Base-by-base conservation (phyloP, 2,329 filamentous ascomycete genomes). In the Neofusicoccum laricinum region DNA sequence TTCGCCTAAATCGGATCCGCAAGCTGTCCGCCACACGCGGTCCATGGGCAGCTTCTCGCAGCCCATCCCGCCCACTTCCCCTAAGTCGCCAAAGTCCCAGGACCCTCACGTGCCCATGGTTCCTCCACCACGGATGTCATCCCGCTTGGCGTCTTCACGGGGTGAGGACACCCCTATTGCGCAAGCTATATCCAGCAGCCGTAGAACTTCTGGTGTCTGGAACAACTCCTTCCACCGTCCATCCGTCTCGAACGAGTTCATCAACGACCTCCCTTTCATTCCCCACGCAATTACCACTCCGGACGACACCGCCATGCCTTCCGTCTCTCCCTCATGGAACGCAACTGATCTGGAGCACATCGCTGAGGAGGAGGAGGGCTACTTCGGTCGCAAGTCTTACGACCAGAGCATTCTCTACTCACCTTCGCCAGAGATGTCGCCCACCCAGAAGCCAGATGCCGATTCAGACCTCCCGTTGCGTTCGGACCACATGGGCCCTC, bases 21-120 rank as follows among this genome's bases (percentile, higher is more conserved):
- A 66, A 58, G 57, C 68, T 7, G 69, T 77, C 38, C 72, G 74
- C 4, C 64, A 71, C 32, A 73, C 68, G 34, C 68, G 76, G 50
- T 77, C 76, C 12, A 76, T 81, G 21, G 84, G 86, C 65, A 85
- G 84, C 69, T 86, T 86, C 69, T 85, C 83, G 30, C 80, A 82
- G n/a, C 82, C 83, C 3, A 77, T 58, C 74, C 79, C 32, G 30
- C 63, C 63, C 8, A 64, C 14, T n/a, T 63, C 61, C 25, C 49
- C 61, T 36, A 53, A 36, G 41, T 59, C 55, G 4, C 55, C 55
- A n/a, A 59, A 45, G n/a, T 43, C 43, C 30, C 34, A 36, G n/a
- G 55, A 53, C 7, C 38, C 55, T n/a, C 46, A 51, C 17, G 55
- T 46, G 19, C 55, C 55, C 41, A 59, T 46, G 55, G 25, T 25